Conservation (phyloP, 768 basidiomycete genomes). For the Mycena rebaudengoi region DNA sequence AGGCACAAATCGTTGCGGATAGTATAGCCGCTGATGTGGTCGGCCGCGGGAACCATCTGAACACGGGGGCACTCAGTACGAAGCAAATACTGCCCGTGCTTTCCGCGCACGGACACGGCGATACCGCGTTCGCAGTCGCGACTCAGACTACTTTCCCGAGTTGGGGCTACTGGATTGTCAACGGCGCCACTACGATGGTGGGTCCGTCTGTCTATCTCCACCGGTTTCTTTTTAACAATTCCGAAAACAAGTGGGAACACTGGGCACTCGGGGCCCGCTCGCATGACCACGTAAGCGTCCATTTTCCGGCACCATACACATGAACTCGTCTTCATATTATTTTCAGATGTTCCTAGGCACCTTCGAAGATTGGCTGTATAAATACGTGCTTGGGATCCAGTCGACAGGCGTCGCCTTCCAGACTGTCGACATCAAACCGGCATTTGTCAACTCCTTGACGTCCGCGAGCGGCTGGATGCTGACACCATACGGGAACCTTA, state of each 20-base stretch:
- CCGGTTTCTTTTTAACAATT: too few species aligned
- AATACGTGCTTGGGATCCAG: conserved; percentile 38
- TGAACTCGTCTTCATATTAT: neutral
- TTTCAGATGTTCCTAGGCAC: conserved; percentile 40
- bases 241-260: conserved; percentile 40
- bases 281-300: conserved; percentile 37
- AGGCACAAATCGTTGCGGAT: conserved; percentile 34
- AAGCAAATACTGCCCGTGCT: conserved; percentile 37
- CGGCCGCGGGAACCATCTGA: conserved; percentile 31
- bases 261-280: conserved; percentile 39
- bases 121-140: conserved; percentile 34
- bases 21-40: conserved; percentile 34
- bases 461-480: conserved; percentile 36
- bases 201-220: neutral
- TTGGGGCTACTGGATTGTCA: conserved; percentile 42
- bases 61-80: conserved; percentile 37
- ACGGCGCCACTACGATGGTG: conserved; percentile 40
- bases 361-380: conserved; percentile 43
- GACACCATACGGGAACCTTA: conserved; percentile 40
- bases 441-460: conserved; percentile 23
- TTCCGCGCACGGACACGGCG: conserved; percentile 31
- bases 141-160: conserved; percentile 40
- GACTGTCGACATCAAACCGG: conserved; percentile 32
- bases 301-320: neutral
- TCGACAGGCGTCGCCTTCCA: conserved; percentile 34